A percentile compares a stretch with the other conserved stretches of the same genome.
phyloP scores from a whole-genome alignment of 495 filamentous ascomycete genomes.

The Tetracladium setigerum region DNA sequence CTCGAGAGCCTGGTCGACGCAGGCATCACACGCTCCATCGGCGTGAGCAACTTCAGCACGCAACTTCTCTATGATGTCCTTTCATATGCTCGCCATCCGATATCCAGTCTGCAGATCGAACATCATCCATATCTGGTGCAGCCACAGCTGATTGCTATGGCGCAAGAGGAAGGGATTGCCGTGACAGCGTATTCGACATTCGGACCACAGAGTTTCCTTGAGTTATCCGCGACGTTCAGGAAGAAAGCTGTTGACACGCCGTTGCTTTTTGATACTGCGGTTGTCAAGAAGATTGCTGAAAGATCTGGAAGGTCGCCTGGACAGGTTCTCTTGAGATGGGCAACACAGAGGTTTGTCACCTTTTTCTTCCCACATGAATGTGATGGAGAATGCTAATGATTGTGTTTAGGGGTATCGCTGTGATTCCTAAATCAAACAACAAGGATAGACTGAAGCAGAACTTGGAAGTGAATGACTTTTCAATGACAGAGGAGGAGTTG shows the following conservation, averaged over 20 bases:
- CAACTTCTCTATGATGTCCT: constrained; percentile 66
- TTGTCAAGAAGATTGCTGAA: constrained; percentile 44
- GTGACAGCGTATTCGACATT: constrained; percentile 70
- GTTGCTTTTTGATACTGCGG: constrained; percentile 45
- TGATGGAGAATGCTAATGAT: background rate
- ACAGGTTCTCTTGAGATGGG: constrained; percentile 64
- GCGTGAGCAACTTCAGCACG: constrained; percentile 73
- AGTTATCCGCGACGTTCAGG: constrained; percentile 38
- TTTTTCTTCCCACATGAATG: background rate
- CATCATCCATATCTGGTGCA: constrained; percentile 75
- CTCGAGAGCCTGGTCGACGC: constrained; percentile 64
- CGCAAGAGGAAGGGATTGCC: constrained; percentile 60
- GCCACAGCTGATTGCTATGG: constrained; percentile 70
- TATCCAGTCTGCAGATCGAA: constrained; percentile 85
- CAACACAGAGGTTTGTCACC: constrained; percentile 43
- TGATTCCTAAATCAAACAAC: constrained; percentile 67
- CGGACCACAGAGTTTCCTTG: constrained; percentile 65
- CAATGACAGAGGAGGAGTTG: constrained; percentile 42
- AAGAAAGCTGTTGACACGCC: constrained; percentile 44
- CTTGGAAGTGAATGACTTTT: constrained; percentile 47
- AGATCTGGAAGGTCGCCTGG: constrained; percentile 53
- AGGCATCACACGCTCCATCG: constrained; percentile 65
- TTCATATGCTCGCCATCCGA: constrained; percentile 48
- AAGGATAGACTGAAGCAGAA: constrained; percentile 42
- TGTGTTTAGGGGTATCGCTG: constrained; percentile 45